Evolutionary conservation across 176 grass and related monocot species (phyloP).

Genomic region (Triticum turgidum): DNA sequence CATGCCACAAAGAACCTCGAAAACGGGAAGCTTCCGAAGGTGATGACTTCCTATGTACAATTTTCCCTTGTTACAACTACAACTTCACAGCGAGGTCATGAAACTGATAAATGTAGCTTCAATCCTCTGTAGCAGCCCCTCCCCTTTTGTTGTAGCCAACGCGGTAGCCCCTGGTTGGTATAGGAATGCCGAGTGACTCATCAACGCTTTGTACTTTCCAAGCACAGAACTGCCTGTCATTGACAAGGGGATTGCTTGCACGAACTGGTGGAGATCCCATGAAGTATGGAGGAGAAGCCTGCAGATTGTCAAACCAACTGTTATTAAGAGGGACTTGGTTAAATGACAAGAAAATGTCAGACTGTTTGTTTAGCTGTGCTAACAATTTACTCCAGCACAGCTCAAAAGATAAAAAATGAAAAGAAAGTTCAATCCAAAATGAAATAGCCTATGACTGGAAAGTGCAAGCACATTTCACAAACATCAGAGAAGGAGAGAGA

Average conservation of each 20-base stretch:
- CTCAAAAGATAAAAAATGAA: not conserved
- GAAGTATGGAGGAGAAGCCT: slow-evolving; percentile 72
- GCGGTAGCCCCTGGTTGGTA: slow-evolving; percentile 30
- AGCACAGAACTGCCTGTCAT: slow-evolving; percentile 45
- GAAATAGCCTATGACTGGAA: not conserved
- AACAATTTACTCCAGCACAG: not conserved
- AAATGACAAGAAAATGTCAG: not conserved
- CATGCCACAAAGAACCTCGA: not conserved
- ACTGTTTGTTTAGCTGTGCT: not conserved
- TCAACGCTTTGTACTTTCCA: slow-evolving; percentile 37
- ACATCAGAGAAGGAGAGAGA: not conserved
- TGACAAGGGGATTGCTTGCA: slow-evolving; percentile 59
- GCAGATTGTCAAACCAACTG: slow-evolving; percentile 6
- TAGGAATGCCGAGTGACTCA: slow-evolving; percentile 35
- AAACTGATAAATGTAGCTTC: slow-evolving; percentile 45
- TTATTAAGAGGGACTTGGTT: not conserved
- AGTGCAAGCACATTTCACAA: not conserved
- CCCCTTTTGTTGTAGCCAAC: not conserved
- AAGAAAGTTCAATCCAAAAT: not conserved
- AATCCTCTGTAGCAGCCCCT: slow-evolving; percentile 37
- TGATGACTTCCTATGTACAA: slow-evolving; percentile 36
- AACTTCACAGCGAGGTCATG: not conserved
- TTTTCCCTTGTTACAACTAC: slow-evolving; percentile 33
- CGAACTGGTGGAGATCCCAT: slow-evolving; percentile 56
- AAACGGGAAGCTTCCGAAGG: slow-evolving; percentile 4